Evolutionary conservation across 225 moss, liverwort and hornwort genomes (phyloP).

Genomic region (Marchantia polymorpha): DNA sequence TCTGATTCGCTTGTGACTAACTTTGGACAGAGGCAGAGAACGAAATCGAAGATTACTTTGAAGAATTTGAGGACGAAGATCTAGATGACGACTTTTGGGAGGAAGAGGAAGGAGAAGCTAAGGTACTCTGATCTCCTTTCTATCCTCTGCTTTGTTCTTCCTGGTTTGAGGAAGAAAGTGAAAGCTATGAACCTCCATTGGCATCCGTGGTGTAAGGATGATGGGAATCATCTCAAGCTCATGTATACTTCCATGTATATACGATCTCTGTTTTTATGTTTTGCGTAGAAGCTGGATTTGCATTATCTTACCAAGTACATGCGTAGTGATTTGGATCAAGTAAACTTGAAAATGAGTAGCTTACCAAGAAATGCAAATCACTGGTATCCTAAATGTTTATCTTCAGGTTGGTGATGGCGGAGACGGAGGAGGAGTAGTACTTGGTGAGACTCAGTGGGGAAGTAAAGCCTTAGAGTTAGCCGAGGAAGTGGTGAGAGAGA

Average conservation of each 20-base stretch:
- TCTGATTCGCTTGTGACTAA: not conserved
- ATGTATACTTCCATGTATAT: not conserved
- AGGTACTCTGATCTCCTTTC: slow-evolving; percentile 28
- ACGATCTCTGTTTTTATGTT: too few species aligned
- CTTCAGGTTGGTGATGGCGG: slow-evolving; percentile 89
- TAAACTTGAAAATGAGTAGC: not conserved
- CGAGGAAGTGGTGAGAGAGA: slow-evolving; percentile 52
- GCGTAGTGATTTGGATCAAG: too few species aligned
- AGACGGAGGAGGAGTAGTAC: slow-evolving; percentile 81
- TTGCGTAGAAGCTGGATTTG: too few species aligned
- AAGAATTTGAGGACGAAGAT: slow-evolving; percentile 53
- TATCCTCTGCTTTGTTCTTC: not conserved
- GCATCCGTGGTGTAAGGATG: not conserved
- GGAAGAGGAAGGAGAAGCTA: slow-evolving; percentile 72
- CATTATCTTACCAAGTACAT: too few species aligned
- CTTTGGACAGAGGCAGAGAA: slow-evolving; percentile 49
- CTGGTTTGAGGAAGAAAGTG: not conserved
- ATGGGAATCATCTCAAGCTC: not conserved
- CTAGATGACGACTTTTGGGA: slow-evolving; percentile 93
- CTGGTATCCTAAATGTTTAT: not conserved
- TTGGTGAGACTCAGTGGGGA: slow-evolving; percentile 68
- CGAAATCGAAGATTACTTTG: slow-evolving; percentile 42
- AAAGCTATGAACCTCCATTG: not conserved
- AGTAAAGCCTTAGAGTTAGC: slow-evolving; percentile 57
- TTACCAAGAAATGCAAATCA: not conserved